phyloP scores from a whole-genome alignment of 345 rosid species.

The Brassica carinata region DNA sequence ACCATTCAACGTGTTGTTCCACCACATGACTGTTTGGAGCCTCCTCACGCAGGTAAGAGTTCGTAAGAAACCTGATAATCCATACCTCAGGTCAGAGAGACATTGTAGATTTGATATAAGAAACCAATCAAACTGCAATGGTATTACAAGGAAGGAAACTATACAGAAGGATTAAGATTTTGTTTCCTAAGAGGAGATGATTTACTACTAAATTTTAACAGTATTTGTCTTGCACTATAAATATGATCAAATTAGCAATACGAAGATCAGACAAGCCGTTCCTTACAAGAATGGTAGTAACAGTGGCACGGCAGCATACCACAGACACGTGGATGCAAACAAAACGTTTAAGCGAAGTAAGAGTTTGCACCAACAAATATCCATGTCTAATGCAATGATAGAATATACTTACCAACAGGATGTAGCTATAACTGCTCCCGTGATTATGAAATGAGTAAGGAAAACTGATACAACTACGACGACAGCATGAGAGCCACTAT shows the following conservation, averaged over 20 bases:
- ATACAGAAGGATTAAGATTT: neutral
- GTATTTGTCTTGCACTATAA: neutral
- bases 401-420: conserved; percentile 75
- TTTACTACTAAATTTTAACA: neutral
- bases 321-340: neutral
- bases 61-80: conserved; percentile 80
- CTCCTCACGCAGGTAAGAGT: conserved; percentile 95
- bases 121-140: neutral
- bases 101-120: conserved; percentile 6
- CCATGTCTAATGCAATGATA: neutral
- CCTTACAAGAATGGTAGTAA: neutral
- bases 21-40: conserved; percentile 96
- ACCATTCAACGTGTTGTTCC: conserved; percentile 99
- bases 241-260: neutral
- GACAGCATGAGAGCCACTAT: conserved; percentile 78
- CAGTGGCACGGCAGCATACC: neutral
- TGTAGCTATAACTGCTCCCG: conserved; percentile 80
- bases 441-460: conserved; percentile 74
- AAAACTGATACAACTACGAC: conserved; percentile 78
- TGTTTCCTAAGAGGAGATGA: neutral
- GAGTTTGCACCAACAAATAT: conserved; percentile 15
- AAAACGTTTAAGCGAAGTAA: neutral
- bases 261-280: neutral
- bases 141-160: neutral
- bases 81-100: conserved; percentile 24